Evolutionary conservation across 2,329 filamentous ascomycete genomes (phyloP).

Genomic region (Cladosporium sp.): DNA sequence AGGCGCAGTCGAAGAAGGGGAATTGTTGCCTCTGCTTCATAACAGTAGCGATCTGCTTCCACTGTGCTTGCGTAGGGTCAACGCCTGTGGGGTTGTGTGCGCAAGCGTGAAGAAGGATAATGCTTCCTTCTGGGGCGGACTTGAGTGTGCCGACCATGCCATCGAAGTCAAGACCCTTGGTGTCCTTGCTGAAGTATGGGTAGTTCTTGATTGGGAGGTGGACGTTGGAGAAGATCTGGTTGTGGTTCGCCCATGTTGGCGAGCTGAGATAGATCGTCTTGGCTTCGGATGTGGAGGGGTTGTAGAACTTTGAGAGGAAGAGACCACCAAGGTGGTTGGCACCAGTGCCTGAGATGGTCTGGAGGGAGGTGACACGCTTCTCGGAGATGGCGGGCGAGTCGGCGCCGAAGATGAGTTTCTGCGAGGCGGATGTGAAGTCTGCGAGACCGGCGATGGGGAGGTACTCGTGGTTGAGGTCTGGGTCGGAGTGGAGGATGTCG

Average conservation of each 20-base stretch:
- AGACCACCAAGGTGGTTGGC: constrained; percentile 90
- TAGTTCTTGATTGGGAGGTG: constrained; percentile 75
- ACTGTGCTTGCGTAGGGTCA: constrained; percentile 90
- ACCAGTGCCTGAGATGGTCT: constrained; percentile 96
- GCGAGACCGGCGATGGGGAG: constrained; percentile 89
- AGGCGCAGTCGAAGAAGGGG: constrained; percentile 97
- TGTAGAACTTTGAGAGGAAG: constrained; percentile 92
- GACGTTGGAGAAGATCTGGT: constrained; percentile 96
- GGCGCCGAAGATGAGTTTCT: constrained; percentile 80
- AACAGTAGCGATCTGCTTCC: constrained; percentile 81
- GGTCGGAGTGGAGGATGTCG: constrained; percentile 82
- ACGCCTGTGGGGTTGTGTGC: constrained; percentile 98
- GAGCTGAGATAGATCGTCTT: constrained; percentile 82
- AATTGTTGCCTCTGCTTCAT: constrained; percentile 81
- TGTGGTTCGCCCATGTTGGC: constrained; percentile 98
- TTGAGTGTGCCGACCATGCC: constrained; percentile 76
- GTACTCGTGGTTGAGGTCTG: constrained; percentile 95
- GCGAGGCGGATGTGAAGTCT: constrained; percentile 83
- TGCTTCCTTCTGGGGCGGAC: constrained; percentile 72
- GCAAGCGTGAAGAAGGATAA: constrained; percentile 91
- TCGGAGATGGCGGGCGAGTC: constrained; percentile 80
- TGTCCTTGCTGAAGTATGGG: constrained; percentile 89
- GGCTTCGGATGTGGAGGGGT: constrained; percentile 58
- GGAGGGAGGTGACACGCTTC: constrained; percentile 76
- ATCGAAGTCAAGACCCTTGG: constrained; percentile 86